Percentiles rank a stretch among this genome's conserved stretches.
Evolutionary conservation across 208 protist species (phyloP).

Genomic region (Willaertia magna): DNA sequence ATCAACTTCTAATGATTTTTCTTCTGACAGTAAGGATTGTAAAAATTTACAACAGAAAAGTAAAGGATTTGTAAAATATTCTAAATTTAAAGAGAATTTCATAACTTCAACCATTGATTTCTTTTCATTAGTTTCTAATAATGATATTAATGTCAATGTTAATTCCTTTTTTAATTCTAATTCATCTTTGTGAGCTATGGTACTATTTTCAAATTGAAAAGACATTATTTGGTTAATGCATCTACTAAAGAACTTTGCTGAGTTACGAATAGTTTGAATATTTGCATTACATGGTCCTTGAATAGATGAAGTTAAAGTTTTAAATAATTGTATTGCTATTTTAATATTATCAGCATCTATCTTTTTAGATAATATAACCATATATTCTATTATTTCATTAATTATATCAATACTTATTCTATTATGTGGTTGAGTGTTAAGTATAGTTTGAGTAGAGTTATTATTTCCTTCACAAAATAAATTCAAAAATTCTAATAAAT

Average conservation of each 20-base stretch:
- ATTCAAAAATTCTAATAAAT: conserved; percentile 42
- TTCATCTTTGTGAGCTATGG: neutral
- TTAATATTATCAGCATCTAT: neutral
- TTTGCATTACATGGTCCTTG: neutral
- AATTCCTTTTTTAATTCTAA: neutral
- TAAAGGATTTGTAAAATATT: neutral
- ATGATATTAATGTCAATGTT: neutral
- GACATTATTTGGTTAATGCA: neutral
- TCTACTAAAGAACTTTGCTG: neutral
- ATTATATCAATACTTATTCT: conserved; percentile 48
- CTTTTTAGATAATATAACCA: neutral
- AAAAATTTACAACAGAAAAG: too few relatives aligned
- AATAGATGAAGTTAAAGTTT: neutral
- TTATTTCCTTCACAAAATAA: conserved; percentile 51
- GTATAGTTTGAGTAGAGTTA: conserved; percentile 39
- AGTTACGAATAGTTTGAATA: neutral
- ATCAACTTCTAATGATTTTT: neutral
- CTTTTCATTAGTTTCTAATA: neutral
- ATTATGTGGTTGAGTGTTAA: conserved; percentile 45
- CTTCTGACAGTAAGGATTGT: too few relatives aligned
- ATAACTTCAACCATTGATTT: neutral
- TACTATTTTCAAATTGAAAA: neutral
- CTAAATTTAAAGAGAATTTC: neutral
- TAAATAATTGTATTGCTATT: neutral
- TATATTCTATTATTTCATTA: conserved; percentile 16